Conservation (phyloP, 2,329 filamentous ascomycete species). For the Epichloe aotearoae region DNA sequence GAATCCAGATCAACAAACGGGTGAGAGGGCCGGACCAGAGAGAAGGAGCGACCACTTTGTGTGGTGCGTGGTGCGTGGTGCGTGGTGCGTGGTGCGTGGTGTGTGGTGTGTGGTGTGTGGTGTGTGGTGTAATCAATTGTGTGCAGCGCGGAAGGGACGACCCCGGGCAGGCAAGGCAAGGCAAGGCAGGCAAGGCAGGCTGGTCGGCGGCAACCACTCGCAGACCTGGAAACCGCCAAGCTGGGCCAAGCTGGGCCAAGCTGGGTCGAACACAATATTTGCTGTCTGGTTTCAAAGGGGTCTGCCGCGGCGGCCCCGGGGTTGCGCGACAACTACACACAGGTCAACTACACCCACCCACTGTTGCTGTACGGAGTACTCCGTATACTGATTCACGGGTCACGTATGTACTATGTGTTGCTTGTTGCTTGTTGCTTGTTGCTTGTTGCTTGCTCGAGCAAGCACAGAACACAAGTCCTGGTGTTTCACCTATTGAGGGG, state of each 20-base stretch:
- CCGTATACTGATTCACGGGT: too few relatives aligned
- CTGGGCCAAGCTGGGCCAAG: neutral
- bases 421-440: neutral
- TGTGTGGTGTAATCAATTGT: neutral
- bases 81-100: neutral
- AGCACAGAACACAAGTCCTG: constrained; percentile 8
- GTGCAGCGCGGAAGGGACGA: neutral
- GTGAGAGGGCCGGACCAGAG: neutral
- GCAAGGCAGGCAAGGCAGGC: too few relatives aligned
- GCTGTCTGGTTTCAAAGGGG: too few relatives aligned
- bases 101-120: neutral
- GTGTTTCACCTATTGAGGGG: constrained; percentile 21
- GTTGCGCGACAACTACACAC: too few relatives aligned
- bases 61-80: neutral
- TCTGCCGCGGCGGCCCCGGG: too few relatives aligned
- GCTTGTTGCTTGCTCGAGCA: too few relatives aligned
- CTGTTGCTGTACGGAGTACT: neutral
- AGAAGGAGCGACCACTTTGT: neutral
- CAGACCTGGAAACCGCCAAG: neutral
- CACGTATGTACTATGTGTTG: neutral
- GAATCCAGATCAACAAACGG: neutral
- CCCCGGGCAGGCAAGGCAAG: neutral
- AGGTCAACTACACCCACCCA: too few relatives aligned
- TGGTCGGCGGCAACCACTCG: neutral
- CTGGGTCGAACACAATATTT: neutral